Evolutionary conservation across 1,284 basidiomycete species (phyloP).

Genomic region (Lentinula novae-zelandiae): DNA sequence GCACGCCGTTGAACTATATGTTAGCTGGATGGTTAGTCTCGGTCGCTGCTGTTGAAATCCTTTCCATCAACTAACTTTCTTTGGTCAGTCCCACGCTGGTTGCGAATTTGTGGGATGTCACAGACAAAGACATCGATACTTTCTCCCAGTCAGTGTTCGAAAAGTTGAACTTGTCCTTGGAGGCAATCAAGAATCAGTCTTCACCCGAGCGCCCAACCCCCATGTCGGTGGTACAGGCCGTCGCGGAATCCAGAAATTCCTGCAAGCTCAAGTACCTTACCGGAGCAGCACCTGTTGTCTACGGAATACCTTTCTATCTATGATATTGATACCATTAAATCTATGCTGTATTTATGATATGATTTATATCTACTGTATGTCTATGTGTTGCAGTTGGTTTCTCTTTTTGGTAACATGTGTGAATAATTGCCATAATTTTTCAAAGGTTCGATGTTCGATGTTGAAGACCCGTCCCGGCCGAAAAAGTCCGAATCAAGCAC

Average conservation of each 20-base stretch:
- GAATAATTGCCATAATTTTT: background rate
- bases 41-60: background rate
- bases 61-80: background rate
- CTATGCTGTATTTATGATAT: conserved; percentile 2
- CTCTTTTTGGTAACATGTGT: too few relatives aligned
- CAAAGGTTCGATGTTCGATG: background rate
- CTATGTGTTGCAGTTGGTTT: too few relatives aligned
- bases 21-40: conserved; percentile 87
- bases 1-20: conserved; percentile 94
- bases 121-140: conserved; percentile 95
- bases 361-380: too few relatives aligned
- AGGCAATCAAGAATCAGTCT: conserved; percentile 28
- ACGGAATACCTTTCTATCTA: conserved; percentile 89
- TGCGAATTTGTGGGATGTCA: conserved; percentile 98
- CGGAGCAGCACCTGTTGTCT: conserved; percentile 93
- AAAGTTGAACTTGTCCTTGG: conserved; percentile 56
- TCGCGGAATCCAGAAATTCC: conserved; percentile 71
- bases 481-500: too few relatives aligned
- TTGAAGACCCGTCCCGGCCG: too few relatives aligned
- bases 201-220: conserved; percentile 14
- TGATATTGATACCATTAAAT: conserved; percentile 22
- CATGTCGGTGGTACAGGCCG: conserved; percentile 71
- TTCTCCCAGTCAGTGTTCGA: conserved; percentile 85
- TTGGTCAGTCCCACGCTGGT: conserved; percentile 79
- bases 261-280: conserved; percentile 94